Evolutionary conservation across 495 filamentous ascomycete genomes (phyloP).

Genomic region (Xylaria curta): DNA sequence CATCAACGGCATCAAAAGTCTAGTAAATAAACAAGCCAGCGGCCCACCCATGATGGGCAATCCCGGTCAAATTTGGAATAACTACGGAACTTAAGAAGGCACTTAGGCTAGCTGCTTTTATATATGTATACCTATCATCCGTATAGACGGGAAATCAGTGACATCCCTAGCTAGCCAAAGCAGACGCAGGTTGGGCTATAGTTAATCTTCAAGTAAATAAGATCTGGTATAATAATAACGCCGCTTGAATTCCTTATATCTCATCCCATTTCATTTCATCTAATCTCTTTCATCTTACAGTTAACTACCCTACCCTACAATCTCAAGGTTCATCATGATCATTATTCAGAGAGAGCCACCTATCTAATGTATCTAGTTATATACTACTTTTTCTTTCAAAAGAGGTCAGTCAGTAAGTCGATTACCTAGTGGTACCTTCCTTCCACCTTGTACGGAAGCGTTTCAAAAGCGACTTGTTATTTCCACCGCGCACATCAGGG

Average conservation of each 20-base stretch:
- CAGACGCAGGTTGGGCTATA: too few species aligned
- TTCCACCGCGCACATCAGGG: not conserved
- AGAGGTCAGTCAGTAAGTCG: not conserved
- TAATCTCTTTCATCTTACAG: not conserved
- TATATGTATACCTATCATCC: too few species aligned
- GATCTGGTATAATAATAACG: not conserved
- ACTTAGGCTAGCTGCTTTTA: too few species aligned
- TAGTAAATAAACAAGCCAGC: too few species aligned
- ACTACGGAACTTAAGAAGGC: too few species aligned
- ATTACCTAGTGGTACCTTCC: not conserved
- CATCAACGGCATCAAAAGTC: too few species aligned
- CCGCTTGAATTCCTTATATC: not conserved
- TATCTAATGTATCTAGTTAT: slow-evolving; percentile 6
- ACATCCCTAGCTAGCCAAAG: too few species aligned
- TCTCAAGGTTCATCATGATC: slow-evolving; percentile 10
- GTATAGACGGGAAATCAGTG: too few species aligned
- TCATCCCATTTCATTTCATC: not conserved
- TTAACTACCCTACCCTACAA: too few species aligned
- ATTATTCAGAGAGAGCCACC: slow-evolving; percentile 14
- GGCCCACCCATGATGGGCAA: too few species aligned
- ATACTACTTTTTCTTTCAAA: not conserved
- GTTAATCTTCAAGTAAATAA: not conserved
- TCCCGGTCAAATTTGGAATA: too few species aligned
- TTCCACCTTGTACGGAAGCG: slow-evolving; percentile 16
- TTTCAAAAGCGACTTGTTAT: slow-evolving; percentile 3